A percentile compares a stretch with the other conserved stretches of the same genome.
These are phyloP conservation scores for Auricularia sp. DNA, from an alignment of 768 basidiomycete species.

Conservation along the genomic window DNA sequence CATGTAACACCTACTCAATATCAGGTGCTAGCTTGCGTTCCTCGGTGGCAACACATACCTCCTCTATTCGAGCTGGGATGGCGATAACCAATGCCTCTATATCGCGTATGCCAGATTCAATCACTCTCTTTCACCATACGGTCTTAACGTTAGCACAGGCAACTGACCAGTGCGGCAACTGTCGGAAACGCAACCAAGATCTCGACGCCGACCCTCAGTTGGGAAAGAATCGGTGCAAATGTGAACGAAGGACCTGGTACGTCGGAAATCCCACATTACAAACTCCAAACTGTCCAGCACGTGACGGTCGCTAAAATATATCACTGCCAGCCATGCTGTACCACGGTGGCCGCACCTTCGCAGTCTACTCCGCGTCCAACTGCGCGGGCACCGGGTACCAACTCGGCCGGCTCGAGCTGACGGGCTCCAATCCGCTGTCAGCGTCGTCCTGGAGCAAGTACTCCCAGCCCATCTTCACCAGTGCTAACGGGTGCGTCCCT, in stretches of 20 bases:
- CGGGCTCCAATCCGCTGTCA: conserved; percentile 6
- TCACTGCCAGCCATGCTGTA: conserved; percentile 1
- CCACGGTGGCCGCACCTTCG: conserved; percentile 5
- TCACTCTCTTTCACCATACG: not conserved
- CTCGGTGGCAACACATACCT: conserved; percentile 4
- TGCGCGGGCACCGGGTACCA: conserved; percentile 6
- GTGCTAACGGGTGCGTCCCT: not conserved
- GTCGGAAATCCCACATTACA: not conserved
- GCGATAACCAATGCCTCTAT: conserved; percentile 5
- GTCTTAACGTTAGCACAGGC: not conserved
- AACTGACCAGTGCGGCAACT: not conserved
- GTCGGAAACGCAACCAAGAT: conserved; percentile 1
- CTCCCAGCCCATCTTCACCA: not conserved
- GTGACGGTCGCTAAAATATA: too few relatives aligned
- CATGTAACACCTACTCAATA: too few relatives aligned
- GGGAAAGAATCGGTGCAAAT: not conserved
- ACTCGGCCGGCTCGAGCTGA: conserved; percentile 6
- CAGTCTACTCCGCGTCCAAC: conserved; percentile 6
- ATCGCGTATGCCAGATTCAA: conserved; percentile 2
- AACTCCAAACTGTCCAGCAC: not conserved
- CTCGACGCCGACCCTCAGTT: not conserved
- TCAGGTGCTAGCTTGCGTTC: not conserved
- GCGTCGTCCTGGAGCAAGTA: conserved; percentile 6
- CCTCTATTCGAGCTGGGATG: conserved; percentile 4
- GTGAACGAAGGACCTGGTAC: conserved; percentile 7